Percentiles rank a stretch among this genome's conserved stretches.
Conservation (phyloP, 2,329 filamentous ascomycete species). For the Fusarium transvaalense region DNA sequence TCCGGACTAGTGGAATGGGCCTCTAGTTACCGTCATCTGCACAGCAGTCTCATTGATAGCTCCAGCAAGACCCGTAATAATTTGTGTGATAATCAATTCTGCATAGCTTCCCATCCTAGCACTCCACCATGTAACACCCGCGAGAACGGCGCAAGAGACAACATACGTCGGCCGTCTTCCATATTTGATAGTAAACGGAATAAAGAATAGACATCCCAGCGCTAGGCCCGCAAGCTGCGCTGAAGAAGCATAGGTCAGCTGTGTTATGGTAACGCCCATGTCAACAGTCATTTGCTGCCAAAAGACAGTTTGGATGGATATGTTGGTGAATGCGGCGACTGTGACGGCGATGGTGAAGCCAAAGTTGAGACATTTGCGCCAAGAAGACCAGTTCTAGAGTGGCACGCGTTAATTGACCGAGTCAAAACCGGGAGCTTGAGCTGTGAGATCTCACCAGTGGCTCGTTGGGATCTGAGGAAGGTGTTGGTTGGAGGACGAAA, state of each 20-base stretch:
- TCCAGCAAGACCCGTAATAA: conserved; percentile 53
- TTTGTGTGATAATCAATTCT: conserved; percentile 46
- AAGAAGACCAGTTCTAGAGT: conserved; percentile 49
- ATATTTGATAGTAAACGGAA: conserved; percentile 53
- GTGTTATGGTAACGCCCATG: conserved; percentile 43
- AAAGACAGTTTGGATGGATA: conserved; percentile 47
- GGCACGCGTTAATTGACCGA: fast-evolving
- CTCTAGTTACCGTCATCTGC: conserved; percentile 52
- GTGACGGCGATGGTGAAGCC: conserved; percentile 46
- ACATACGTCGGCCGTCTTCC: conserved; percentile 52
- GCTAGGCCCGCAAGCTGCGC: conserved; percentile 51
- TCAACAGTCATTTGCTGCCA: conserved; percentile 53
- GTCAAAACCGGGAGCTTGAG: fast-evolving
- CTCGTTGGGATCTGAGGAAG: conserved; percentile 50
- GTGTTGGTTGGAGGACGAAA: conserved; percentile 39
- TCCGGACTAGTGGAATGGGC: fast-evolving
- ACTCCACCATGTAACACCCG: conserved; percentile 42
- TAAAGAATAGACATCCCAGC: conserved; percentile 52
- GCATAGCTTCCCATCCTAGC: conserved; percentile 36
- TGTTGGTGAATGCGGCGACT: conserved; percentile 49
- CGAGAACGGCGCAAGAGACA: conserved; percentile 44
- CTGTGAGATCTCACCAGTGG: conserved; percentile 44
- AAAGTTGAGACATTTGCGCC: conserved; percentile 51
- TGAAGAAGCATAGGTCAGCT: conserved; percentile 48
- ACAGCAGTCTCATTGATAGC: conserved; percentile 56